Conservation (phyloP, 1,284 basidiomycete genomes). For the Golubevia pallescens region DNA sequence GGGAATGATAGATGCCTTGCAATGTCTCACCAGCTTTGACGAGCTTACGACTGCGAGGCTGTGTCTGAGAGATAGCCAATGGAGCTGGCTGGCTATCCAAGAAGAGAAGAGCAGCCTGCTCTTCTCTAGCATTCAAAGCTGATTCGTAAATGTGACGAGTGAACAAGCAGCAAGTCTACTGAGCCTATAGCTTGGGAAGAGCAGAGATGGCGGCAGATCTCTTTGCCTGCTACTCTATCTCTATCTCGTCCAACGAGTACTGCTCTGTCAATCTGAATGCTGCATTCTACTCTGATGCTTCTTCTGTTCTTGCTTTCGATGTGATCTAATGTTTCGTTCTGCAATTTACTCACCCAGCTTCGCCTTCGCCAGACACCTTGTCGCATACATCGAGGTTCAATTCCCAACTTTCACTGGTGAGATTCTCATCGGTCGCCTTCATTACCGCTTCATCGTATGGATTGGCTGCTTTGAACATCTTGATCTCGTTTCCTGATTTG, state of each 20-base stretch:
- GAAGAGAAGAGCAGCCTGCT: too few relatives aligned
- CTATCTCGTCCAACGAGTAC: too few relatives aligned
- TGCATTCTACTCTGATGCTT: background rate
- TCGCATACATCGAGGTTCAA: constrained; percentile 61
- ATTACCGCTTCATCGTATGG: constrained; percentile 58
- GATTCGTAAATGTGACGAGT: too few relatives aligned
- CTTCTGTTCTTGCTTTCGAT: background rate
- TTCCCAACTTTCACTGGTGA: constrained; percentile 61
- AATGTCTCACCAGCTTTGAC: too few relatives aligned
- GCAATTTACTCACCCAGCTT: constrained; percentile 32
- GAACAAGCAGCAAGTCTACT: too few relatives aligned
- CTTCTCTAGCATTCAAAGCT: too few relatives aligned
- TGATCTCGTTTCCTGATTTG: background rate
- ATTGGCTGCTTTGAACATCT: constrained; percentile 57
- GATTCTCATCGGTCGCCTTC: constrained; percentile 59
- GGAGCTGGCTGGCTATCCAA: too few relatives aligned
- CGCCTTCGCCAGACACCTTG: constrained; percentile 46
- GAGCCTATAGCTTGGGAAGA: background rate
- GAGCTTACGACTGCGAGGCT: too few relatives aligned
- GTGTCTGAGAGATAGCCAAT: too few relatives aligned
- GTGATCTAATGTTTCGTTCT: background rate
- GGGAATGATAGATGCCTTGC: background rate
- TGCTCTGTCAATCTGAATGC: too few relatives aligned
- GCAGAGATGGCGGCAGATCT: background rate
- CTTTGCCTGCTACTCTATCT: too few relatives aligned